Base-by-base conservation (phyloP, 2,329 filamentous ascomycete genomes). In the Fusarium tjaetaba region DNA sequence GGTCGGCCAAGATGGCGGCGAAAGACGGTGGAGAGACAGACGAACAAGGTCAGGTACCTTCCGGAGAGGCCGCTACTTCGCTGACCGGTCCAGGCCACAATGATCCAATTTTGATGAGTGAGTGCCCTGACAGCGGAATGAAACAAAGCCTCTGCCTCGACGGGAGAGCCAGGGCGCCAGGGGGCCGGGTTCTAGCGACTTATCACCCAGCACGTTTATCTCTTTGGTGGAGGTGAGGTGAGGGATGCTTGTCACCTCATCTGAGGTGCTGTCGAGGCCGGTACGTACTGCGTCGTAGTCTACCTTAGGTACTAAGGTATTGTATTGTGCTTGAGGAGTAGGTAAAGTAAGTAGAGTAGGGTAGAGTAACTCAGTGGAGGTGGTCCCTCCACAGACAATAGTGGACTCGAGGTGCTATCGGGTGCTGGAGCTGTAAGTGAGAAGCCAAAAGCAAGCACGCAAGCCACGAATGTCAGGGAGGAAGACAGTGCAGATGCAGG, bases 11-110 rank as follows among this genome's bases (percentile, higher is more conserved):
- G 66, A 73, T 60, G 70, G 65, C 71, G 71, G 62, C 68, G 68
- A 68, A 67, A 73, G 71, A 73, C 67, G 67, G 71, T 65, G 67
- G 66, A 71, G 68, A 67, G 57, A 55, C 28, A 66, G 57, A 45
- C 38, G 45, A 57, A 60, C 56, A 68, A 70, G 67, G 65, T 46
- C 58, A 70, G 48, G 61, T 66, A 73, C 71, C 57, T 45, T 71
- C 66, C 71, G 71, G 71, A 74, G 63, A 73, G 67, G 71, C 71
- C 71, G 71, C 70, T 72, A 51, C 55, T 60, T 72, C 55, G 62
- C 58, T 74, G 68, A 71, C 71, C 51, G 67, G 71, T 74, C 71
- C 62, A 74, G 71, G 71, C 62, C 71, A 74, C 38, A 62, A 60
- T 71, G 67, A 68, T 72, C 69, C 55, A 72, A 51, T 69, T 72